phyloP scores from a whole-genome alignment of 2,329 filamentous ascomycete species.

The Zalaria obscura region DNA sequence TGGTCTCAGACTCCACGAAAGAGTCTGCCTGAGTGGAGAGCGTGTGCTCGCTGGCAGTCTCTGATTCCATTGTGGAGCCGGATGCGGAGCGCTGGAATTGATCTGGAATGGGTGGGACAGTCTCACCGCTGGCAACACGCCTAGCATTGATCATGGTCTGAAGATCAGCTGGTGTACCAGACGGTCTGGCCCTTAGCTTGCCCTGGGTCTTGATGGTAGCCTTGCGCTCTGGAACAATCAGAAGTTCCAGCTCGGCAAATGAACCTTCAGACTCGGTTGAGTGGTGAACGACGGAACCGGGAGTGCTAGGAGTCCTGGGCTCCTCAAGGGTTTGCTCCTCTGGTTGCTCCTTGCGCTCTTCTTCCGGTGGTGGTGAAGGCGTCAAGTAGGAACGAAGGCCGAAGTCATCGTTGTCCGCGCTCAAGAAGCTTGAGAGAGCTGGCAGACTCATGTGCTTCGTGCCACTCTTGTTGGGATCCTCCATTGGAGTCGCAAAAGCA shows the following conservation, averaged over 20 bases:
- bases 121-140: conserved; percentile 67
- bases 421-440: conserved; percentile 34
- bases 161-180: conserved; percentile 73
- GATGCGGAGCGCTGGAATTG: conserved; percentile 13
- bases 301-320: conserved; percentile 43
- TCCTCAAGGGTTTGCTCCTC: conserved; percentile 5
- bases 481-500: conserved; percentile 8
- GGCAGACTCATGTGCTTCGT: conserved; percentile 27
- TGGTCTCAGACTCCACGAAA: conserved; percentile 8
- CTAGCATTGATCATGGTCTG: conserved; percentile 66
- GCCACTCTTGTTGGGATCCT: conserved; percentile 1
- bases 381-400: conserved; percentile 42
- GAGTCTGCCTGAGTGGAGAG: conserved; percentile 14
- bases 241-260: conserved; percentile 25
- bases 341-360: conserved; percentile 8
- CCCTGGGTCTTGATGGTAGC: conserved; percentile 82
- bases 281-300: conserved; percentile 81
- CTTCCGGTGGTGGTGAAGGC: conserved; percentile 6
- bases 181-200: conserved; percentile 77
- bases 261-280: conserved; percentile 31
- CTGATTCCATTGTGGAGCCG: neutral
- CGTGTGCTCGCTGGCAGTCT: neutral
- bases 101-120: conserved; percentile 14
- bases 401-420: conserved; percentile 37
- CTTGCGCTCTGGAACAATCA: conserved; percentile 61